A percentile compares a stretch with the other conserved stretches of the same genome.
Conservation (phyloP, 2,329 filamentous ascomycete genomes). For the Ceratocystis ficicola region DNA sequence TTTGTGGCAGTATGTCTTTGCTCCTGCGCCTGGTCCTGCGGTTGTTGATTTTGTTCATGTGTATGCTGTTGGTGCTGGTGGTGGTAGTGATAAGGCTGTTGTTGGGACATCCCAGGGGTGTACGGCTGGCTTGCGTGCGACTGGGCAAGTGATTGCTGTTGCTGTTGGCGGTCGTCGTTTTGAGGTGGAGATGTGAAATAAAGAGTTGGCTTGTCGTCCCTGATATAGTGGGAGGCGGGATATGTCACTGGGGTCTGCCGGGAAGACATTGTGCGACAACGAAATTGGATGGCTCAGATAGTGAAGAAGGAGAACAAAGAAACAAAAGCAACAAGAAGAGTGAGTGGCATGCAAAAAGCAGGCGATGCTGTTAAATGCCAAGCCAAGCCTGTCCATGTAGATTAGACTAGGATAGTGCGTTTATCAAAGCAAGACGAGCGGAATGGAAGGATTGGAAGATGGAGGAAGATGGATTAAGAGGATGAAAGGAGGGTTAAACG, state of each 20-base stretch:
- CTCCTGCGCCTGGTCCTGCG: not conserved
- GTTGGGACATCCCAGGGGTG: too few species aligned
- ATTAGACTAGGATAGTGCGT: not conserved
- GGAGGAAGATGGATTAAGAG: not conserved
- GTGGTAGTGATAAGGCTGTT: too few species aligned
- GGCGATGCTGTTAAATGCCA: not conserved
- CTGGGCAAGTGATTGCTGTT: not conserved
- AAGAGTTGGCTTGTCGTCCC: not conserved
- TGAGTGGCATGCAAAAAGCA: not conserved
- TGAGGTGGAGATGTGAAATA: not conserved
- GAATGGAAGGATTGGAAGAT: not conserved
- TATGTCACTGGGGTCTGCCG: not conserved
- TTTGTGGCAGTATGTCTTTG: too few species aligned
- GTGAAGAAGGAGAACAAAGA: constrained; percentile 7
- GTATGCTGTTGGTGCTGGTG: too few species aligned
- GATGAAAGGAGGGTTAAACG: not conserved
- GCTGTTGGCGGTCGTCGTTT: not conserved
- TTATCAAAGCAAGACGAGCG: not conserved
- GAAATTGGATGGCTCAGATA: not conserved
- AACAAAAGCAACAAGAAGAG: constrained; percentile 10
- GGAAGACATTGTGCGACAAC: not conserved
- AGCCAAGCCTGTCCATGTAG: not conserved
- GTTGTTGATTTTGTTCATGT: not conserved
- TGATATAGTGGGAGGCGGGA: not conserved
- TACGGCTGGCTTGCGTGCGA: too few species aligned